Base-by-base conservation (phyloP, 805 yeast genomes). In the Metschnikowia corniflorae region DNA sequence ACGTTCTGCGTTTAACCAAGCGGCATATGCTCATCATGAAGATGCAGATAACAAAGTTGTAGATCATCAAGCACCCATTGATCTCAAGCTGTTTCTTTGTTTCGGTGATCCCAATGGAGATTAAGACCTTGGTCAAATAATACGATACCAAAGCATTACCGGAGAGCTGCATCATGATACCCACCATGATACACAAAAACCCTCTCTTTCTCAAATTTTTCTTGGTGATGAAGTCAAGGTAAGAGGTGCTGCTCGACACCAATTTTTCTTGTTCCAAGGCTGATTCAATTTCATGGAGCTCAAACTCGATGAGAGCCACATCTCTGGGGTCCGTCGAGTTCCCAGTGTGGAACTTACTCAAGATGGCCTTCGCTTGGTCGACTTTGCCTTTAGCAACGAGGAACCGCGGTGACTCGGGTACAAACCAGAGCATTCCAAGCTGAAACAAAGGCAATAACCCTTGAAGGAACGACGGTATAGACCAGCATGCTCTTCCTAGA, bases 111-210 rank as follows among this genome's bases (percentile, higher is more conserved):
- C 82, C 80, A 52, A 77, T 73, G 17, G 77, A 68, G 40, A 57
- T 51, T 44, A 77, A 63, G 10, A 77, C 81, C 47, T 66, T 63
- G 42, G 65, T 59, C 43, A 75, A 58, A 53, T 74, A 74, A 61
- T 72, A 74, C 3, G 76, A 68, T 17, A 73, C 73, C 40, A 74
- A 57, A 38, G 75, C 76, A 47, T 71, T 73, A 50, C 80, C 80
- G 13, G 76, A 68, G 27, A 70, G 50, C 49, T 71, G 77, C 70
- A 61, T 61, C 43, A 67, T 49, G 21, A 53, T 43, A 25, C 65
- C 67, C 16, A 66, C 49, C 47, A 58, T 52, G 19, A 51, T 16
- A 24, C 57, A 45, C 46, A 70, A 61, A 55, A 45, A 36, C 9
- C 67, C 49, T 55, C 78, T 62, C 51, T 64, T 69, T 44, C 71